Conservation (phyloP, 2,329 filamentous ascomycete species). For the Colletotrichum siamense region DNA sequence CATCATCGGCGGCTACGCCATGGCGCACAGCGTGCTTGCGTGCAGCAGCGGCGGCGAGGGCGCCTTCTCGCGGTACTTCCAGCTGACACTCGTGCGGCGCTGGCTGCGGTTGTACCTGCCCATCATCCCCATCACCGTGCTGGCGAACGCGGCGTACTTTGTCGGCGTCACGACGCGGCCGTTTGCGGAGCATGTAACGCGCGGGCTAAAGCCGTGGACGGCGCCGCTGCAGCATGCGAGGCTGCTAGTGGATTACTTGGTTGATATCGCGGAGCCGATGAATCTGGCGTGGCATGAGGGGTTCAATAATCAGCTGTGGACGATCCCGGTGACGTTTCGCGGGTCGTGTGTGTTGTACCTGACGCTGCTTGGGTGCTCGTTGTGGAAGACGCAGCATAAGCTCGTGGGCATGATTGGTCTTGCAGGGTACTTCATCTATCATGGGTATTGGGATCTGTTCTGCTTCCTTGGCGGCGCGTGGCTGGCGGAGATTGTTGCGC, state of each 20-base stretch:
- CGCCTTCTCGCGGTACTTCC: neutral
- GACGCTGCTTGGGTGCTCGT: neutral
- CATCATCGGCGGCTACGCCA: conserved; percentile 18
- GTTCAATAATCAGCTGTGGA: neutral
- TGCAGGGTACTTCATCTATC: neutral
- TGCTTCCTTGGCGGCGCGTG: neutral
- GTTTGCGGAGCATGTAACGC: neutral
- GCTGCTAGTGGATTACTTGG: neutral
- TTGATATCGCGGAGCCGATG: neutral
- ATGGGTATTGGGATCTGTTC: neutral
- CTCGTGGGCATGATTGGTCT: neutral
- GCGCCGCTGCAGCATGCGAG: neutral
- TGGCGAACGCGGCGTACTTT: neutral
- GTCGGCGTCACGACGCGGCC: neutral
- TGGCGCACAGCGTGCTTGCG: neutral
- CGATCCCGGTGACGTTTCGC: neutral
- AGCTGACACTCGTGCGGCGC: neutral
- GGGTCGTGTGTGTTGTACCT: neutral
- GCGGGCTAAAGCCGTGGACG: neutral
- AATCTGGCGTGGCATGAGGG: neutral
- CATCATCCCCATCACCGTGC: neutral
- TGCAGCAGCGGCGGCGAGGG: neutral
- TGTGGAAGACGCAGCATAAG: neutral
- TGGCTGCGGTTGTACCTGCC: neutral
- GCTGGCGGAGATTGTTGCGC: neutral